These are phyloP conservation scores for Saccharomycopsis guyanensis DNA, from an alignment of 805 yeast species.

Conservation along the genomic window DNA sequence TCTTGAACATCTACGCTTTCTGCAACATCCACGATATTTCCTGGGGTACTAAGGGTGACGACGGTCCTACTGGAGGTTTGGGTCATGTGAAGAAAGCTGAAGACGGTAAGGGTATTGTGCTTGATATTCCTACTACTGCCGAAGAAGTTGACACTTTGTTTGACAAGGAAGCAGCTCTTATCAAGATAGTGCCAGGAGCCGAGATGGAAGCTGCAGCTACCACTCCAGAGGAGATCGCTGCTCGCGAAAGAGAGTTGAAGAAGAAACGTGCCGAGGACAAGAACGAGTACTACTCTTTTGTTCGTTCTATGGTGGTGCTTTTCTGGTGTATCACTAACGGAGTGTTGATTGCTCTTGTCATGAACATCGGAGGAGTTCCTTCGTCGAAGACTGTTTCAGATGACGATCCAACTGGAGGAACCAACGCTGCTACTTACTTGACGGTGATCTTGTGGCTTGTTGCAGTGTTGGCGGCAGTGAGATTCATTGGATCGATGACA, in stretches of 20 bases:
- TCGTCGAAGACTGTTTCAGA: constrained; percentile 21
- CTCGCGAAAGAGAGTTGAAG: constrained; percentile 25
- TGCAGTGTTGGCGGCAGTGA: constrained; percentile 50
- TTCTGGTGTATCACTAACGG: constrained; percentile 86
- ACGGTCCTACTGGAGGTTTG: constrained; percentile 34
- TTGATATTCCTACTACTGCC: constrained; percentile 42
- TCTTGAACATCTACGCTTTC: constrained; percentile 58
- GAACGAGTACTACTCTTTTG: constrained; percentile 65
- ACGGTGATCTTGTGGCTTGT: constrained; percentile 55
- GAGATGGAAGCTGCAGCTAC: constrained; percentile 43
- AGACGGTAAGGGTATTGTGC: constrained; percentile 45
- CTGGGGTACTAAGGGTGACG: constrained; percentile 69
- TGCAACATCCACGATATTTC: constrained; percentile 68
- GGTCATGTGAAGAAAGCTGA: constrained; percentile 47
- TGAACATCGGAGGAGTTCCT: constrained; percentile 70
- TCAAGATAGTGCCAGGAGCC: constrained; percentile 34
- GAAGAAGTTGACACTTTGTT: constrained; percentile 48
- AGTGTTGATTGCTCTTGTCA: constrained; percentile 71
- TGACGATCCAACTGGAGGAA: constrained; percentile 27
- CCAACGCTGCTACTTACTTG: constrained; percentile 36
- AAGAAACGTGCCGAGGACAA: constrained; percentile 26
- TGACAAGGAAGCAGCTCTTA: constrained; percentile 29
- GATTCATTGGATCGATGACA: constrained; percentile 45
- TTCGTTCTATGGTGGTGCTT: constrained; percentile 83
- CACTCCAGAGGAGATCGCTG: constrained; percentile 22